A percentile compares a stretch with the other conserved stretches of the same genome.
Evolutionary conservation across 169 alveolate species (phyloP).

Genomic region (Cryptosporidium muris): DNA sequence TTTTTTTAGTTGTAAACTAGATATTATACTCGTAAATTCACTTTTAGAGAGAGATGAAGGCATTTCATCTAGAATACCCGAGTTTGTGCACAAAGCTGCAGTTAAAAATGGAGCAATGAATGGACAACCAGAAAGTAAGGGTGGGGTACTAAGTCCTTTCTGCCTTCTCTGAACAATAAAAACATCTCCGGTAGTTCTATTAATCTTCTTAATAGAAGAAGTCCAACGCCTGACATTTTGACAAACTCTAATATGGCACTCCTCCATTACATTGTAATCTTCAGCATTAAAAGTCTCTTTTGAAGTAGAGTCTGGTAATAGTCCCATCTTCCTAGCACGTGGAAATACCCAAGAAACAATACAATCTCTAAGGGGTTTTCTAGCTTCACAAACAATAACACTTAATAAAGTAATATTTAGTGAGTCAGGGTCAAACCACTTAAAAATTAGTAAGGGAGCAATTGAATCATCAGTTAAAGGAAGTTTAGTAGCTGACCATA

Average conservation of each 20-base stretch:
- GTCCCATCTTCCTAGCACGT: constrained; percentile 76
- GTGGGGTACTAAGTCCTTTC: constrained; percentile 5
- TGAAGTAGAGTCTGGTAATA: constrained; percentile 1
- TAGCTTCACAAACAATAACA: constrained; percentile 83
- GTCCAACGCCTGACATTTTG: constrained; percentile 85
- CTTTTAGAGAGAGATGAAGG: constrained; percentile 31
- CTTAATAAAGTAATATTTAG: constrained; percentile 81
- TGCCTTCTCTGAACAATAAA: constrained; percentile 76
- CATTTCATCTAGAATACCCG: constrained; percentile 22
- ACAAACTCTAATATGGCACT: constrained; percentile 81
- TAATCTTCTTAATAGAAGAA: constrained; percentile 83
- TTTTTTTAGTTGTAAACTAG: constrained; percentile 28
- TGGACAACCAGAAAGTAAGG: constrained; percentile 42
- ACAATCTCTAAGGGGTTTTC: constrained; percentile 82
- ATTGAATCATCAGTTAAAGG: constrained; percentile 81
- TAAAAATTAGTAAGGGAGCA: constrained; percentile 81
- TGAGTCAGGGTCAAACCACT: constrained; percentile 81
- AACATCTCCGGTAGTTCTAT: constrained; percentile 83
- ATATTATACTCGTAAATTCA: constrained; percentile 14
- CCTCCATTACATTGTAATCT: constrained; percentile 80
- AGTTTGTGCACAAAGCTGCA: constrained; percentile 37
- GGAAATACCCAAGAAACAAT: constrained; percentile 84
- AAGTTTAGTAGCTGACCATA: constrained; percentile 71
- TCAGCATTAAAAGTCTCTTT: constrained; percentile 73
- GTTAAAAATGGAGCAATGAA: constrained; percentile 45